Conservation (phyloP, 257 asterid species). For the Cruciata laevipes region DNA sequence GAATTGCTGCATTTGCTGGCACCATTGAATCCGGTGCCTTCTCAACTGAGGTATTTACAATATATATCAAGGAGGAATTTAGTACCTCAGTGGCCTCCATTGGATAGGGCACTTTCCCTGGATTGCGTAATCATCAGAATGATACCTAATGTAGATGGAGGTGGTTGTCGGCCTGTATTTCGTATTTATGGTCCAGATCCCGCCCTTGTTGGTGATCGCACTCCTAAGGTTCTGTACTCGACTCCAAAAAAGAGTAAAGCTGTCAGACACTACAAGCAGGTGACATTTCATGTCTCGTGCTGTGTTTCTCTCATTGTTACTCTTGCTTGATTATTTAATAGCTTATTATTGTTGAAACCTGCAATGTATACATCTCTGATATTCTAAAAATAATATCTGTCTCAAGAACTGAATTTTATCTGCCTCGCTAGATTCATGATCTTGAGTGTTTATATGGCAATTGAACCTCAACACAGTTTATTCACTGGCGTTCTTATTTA, state of each 20-base stretch:
- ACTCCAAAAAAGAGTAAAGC: slow-evolving; percentile 68
- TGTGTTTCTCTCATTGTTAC: background rate
- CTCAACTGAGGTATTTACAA: slow-evolving; percentile 87
- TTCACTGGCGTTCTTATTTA: background rate
- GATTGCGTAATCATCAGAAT: slow-evolving; percentile 84
- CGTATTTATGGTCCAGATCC: slow-evolving; percentile 88
- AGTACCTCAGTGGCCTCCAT: slow-evolving; percentile 87
- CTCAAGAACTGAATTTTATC: background rate
- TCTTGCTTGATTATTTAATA: background rate
- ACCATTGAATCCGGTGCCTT: slow-evolving; percentile 86
- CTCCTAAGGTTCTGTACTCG: slow-evolving; percentile 70
- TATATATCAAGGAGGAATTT: slow-evolving; percentile 86
- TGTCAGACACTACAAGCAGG: slow-evolving; percentile 83
- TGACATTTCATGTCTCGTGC: slow-evolving; percentile 15
- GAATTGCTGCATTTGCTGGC: slow-evolving; percentile 72
- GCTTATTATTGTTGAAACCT: background rate
- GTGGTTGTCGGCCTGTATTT: slow-evolving; percentile 87
- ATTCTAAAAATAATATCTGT: background rate
- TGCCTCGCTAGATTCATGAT: background rate
- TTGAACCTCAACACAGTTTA: background rate
- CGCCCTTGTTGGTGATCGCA: slow-evolving; percentile 49
- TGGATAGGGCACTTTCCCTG: slow-evolving; percentile 74
- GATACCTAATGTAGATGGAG: slow-evolving; percentile 82
- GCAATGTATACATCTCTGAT: too few species aligned
- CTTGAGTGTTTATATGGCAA: background rate